Conservation (phyloP, 306 rosid genomes). For the Trichosanthes cucumerina region DNA sequence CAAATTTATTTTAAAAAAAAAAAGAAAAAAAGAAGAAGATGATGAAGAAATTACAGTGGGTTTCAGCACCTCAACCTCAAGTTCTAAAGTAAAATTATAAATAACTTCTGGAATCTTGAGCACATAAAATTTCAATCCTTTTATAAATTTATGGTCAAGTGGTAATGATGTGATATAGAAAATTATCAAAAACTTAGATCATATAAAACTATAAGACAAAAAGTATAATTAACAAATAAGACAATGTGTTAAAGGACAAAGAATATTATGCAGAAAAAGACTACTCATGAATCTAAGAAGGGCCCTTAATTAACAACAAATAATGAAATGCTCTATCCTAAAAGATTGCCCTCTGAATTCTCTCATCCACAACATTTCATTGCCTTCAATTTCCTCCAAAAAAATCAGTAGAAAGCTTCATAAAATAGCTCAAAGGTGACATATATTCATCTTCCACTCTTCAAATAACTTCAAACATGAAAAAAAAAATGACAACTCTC, state of each 20-base stretch:
- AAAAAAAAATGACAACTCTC: neutral
- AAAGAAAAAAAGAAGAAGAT: too few relatives aligned
- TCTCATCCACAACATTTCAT: neutral
- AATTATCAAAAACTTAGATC: too few relatives aligned
- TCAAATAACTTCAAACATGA: neutral
- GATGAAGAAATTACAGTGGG: neutral
- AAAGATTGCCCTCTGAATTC: neutral
- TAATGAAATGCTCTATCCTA: neutral
- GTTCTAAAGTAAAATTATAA: neutral
- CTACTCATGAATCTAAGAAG: neutral
- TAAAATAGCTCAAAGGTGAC: neutral
- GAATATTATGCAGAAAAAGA: neutral
- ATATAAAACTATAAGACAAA: too few relatives aligned
- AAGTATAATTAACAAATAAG: neutral
- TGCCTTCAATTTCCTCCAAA: neutral
- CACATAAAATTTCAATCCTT: slow-evolving; percentile 2
- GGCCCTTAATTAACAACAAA: neutral
- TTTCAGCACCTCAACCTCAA: slow-evolving; percentile 1
- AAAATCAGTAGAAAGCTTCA: neutral
- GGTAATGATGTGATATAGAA: neutral
- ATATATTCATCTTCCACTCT: neutral
- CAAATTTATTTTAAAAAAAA: neutral
- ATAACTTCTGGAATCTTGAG: neutral
- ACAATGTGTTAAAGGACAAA: neutral
- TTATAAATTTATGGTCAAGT: neutral